Conservation (phyloP, 1,284 basidiomycete species). For the Apiotrichum brassicae region DNA sequence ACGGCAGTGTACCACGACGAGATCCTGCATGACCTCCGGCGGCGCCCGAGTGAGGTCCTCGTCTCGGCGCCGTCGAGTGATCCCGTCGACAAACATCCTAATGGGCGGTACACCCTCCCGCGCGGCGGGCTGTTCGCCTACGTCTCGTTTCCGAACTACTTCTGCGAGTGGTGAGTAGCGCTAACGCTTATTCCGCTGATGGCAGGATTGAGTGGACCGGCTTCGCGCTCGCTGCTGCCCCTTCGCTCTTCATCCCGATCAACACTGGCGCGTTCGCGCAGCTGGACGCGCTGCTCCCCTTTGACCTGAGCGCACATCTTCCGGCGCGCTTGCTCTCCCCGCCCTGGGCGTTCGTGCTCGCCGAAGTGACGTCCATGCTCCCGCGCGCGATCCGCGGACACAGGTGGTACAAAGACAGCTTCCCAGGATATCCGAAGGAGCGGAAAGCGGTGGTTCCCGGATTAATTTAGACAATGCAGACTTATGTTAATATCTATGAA, state of each 20-base stretch:
- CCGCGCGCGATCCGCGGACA: slow-evolving; percentile 74
- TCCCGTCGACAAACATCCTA: slow-evolving; percentile 26
- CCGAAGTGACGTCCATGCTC: slow-evolving; percentile 67
- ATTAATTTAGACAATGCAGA: slow-evolving; percentile 49
- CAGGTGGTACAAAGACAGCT: slow-evolving; percentile 67
- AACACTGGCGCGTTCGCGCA: slow-evolving; percentile 6
- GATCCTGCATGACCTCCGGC: slow-evolving; percentile 67
- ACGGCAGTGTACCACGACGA: slow-evolving; percentile 69
- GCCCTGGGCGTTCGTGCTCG: slow-evolving; percentile 67
- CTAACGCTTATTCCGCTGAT: not conserved
- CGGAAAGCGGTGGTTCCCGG: slow-evolving; percentile 62
- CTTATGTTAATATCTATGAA: not conserved
- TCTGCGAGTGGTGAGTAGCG: slow-evolving; percentile 63
- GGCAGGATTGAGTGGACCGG: slow-evolving; percentile 71
- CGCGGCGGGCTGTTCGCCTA: slow-evolving; percentile 68
- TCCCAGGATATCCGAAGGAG: slow-evolving; percentile 60
- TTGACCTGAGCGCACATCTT: not conserved
- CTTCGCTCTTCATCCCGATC: slow-evolving; percentile 17
- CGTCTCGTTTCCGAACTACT: slow-evolving; percentile 88
- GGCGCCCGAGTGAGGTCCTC: slow-evolving; percentile 26
- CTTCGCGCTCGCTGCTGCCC: slow-evolving; percentile 58
- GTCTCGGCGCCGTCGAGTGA: slow-evolving; percentile 11
- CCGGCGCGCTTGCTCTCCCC: slow-evolving; percentile 51
- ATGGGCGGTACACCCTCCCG: slow-evolving; percentile 65
- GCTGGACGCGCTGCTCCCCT: not conserved